phyloP scores from a whole-genome alignment of 2,329 filamentous ascomycete species.

The Monilinia vaccinii-corymbosi region DNA sequence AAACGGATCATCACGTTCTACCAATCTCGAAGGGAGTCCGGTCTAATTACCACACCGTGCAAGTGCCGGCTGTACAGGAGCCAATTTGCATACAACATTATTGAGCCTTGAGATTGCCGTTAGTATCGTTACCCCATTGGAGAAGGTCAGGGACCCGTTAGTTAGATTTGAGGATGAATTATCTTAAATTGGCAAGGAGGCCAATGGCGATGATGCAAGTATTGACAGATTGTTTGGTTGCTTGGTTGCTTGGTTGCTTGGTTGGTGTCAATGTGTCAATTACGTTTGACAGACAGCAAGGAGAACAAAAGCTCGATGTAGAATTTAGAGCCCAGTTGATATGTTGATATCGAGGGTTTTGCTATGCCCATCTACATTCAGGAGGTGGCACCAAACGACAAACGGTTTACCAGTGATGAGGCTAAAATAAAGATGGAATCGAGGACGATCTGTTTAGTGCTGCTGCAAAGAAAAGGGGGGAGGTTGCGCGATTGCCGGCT shows the following conservation, averaged over 20 bases:
- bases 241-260: not conserved
- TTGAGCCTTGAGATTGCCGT: not conserved
- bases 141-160: not conserved
- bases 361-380: too few species aligned
- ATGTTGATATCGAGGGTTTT: too few species aligned
- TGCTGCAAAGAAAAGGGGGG: too few species aligned
- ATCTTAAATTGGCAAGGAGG: not conserved
- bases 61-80: not conserved
- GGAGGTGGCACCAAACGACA: slow-evolving; percentile 4
- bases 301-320: too few species aligned
- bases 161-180: not conserved
- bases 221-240: not conserved
- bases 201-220: not conserved
- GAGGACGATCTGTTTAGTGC: too few species aligned
- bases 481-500: too few species aligned
- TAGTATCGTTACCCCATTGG: not conserved
- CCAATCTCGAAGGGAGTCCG: slow-evolving; percentile 1
- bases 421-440: slow-evolving; percentile 1
- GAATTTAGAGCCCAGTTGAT: too few species aligned
- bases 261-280: too few species aligned
- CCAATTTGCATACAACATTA: not conserved
- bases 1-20: slow-evolving; percentile 6
- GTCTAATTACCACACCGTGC: not conserved
- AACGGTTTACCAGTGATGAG: not conserved
- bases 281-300: not conserved